Base-by-base conservation (phyloP, 2,329 filamentous ascomycete genomes). In the Hortaea sp. region DNA sequence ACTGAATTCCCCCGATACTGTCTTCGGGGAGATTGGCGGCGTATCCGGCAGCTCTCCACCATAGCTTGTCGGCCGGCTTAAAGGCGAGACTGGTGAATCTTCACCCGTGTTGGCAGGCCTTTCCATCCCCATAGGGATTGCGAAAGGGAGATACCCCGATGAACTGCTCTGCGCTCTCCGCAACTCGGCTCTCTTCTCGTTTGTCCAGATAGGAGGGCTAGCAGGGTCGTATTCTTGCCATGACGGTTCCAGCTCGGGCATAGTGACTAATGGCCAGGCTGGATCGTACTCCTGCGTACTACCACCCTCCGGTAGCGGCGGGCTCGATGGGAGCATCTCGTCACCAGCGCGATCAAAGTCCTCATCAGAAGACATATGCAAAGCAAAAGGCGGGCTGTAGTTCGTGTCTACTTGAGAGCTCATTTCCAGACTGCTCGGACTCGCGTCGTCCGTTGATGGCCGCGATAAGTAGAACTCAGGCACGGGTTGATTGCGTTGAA, bases 21-120 rank as follows among this genome's bases (percentile, higher is more conserved):
- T 63, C 48, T 67, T 68, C 1, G 66, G 67, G 6, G 66, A 69
- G 44, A 62, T 63, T 5, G 66, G 62, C 1, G 66, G 65, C 9
- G 65, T 65, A 9, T 59, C 37, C 50, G 50, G 42, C 39, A 42
- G 28, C 41, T 48, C 49, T 7, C 46, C 45, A 28, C 43, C 49
- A 35, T 53, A 54, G 28, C 49, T 50, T 3, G 45, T 40, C 11
- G 49, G 49, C 6, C 49, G 46, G 41, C 51, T 57, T 27, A 45
- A 46, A 1, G 51, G 49, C 1, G 54, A 53, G 28, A 51, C 28
- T 46, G 42, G 11, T 53, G 43, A 9, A 9, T 45, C 39, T 10
- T 29, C 48, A 20, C 45, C 39, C n/a, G 27, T n/a, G 2, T 13
- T 20, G 20, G 20, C 11, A 10, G 37, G 31, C 12, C 39, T 44